Evolutionary conservation across 2,329 filamentous ascomycete genomes (phyloP).

Genomic region (Setomelanomma holmii): DNA sequence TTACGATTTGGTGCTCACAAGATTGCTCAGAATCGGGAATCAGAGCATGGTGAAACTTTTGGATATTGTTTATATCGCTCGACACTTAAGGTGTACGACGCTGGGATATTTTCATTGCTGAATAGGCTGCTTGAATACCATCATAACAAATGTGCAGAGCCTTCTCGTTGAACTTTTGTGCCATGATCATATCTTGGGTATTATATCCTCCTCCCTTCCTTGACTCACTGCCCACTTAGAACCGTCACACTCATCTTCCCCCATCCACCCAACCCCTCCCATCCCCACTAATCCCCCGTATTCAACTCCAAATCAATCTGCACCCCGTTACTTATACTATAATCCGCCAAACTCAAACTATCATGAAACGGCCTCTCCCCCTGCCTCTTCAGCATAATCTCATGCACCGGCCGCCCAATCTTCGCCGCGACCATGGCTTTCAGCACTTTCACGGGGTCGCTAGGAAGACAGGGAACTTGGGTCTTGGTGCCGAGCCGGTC

Average conservation of each 20-base stretch:
- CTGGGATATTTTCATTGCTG: neutral
- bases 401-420: conserved; percentile 86
- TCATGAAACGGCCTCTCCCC: conserved; percentile 95
- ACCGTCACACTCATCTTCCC: neutral
- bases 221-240: neutral
- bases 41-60: neutral
- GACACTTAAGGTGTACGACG: neutral
- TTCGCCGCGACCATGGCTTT: conserved; percentile 90
- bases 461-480: conserved; percentile 85
- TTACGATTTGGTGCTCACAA: too few species aligned
- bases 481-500: conserved; percentile 97
- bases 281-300: conserved; percentile 40
- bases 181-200: neutral
- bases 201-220: neutral
- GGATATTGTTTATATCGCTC: neutral
- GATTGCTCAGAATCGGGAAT: neutral
- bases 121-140: neutral
- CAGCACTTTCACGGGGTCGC: conserved; percentile 83
- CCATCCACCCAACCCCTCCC: neutral
- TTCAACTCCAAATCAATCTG: conserved; percentile 57
- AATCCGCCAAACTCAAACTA: conserved; percentile 84
- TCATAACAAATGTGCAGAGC: too few species aligned
- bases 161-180: too few species aligned
- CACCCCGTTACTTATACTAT: conserved; percentile 92
- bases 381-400: conserved; percentile 91